Base-by-base conservation (phyloP, 2,329 filamentous ascomycete species). In the Hypomyces rosellus region DNA sequence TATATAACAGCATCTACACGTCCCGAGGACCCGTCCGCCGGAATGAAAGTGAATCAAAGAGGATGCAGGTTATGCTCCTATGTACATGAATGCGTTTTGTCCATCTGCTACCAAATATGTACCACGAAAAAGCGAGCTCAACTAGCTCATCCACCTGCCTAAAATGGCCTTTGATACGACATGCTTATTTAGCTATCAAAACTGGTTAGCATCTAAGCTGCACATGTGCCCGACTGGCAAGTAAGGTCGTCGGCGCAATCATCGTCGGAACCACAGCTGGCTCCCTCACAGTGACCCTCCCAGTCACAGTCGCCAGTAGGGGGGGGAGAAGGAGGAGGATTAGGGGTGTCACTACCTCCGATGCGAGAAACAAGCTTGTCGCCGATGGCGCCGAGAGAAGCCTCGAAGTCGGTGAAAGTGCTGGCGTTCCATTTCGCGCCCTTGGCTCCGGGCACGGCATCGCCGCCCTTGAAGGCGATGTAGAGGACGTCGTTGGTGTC, bases 401-500 rank as follows among this genome's bases (percentile, higher is more conserved):
- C 20, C 45, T 53, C 51, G 52, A 82, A 81, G 8, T 71, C 67
- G 1, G 64, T 61, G 11, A 67, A 72, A 45, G 61, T 70, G 2
- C 58, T 59, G 0, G 79, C 76, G 3, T 65, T 64, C 80, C 80
- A 84, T 16, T 72, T 63, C 1, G 80, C 80, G 9, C 70, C 72
- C 1, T 64, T 62, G 4, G 67, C 63, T 0, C 79, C 79, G 0
- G 78, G 78, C 1, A 82, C 75, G 0, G 80, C 79, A 8, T 74
- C 71, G 0, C 63, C 45, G 0, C 79, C 80, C 0, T 67, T 71
- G 55, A 85, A 84, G 0, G 76, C 80, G 43, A 84, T 69, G 57
- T 79, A 84, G 18, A 84, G 62, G 1, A 84, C 76, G 57, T 84
- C 78, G n/a, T 77, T 58, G 0, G 45, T 46, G 41, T 71, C 69